phyloP scores from a whole-genome alignment of 164 flowering plant species.

The Amborella trichopoda region DNA sequence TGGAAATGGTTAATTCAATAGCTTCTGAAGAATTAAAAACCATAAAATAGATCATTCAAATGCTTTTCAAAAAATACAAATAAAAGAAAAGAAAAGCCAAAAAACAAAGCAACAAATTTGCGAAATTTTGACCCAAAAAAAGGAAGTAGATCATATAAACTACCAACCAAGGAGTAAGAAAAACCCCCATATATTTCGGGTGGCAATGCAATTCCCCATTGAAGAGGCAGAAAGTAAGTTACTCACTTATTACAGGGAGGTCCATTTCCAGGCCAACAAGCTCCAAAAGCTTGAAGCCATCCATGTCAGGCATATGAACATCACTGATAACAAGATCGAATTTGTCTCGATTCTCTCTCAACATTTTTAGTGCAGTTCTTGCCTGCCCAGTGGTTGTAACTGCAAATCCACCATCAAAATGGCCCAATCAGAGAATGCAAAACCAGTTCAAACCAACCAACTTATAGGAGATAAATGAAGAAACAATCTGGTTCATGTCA shows the following conservation, averaged over 20 bases:
- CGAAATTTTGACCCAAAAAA: too few relatives aligned
- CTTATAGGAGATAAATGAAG: too few relatives aligned
- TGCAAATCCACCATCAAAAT: conserved; percentile 17
- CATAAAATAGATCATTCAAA: too few relatives aligned
- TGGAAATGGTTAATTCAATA: too few relatives aligned
- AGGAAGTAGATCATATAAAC: too few relatives aligned
- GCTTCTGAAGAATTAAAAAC: too few relatives aligned
- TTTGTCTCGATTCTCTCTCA: conserved; percentile 54
- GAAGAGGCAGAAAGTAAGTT: background rate
- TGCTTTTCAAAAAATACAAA: too few relatives aligned
- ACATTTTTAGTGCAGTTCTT: conserved; percentile 43
- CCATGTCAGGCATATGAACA: conserved; percentile 95
- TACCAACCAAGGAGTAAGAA: background rate
- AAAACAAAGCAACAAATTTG: too few relatives aligned
- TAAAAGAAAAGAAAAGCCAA: too few relatives aligned
- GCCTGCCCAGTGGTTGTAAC: conserved; percentile 67
- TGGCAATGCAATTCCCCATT: too few relatives aligned
- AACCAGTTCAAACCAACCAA: too few relatives aligned
- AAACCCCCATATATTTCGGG: background rate
- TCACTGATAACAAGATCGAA: conserved; percentile 81
- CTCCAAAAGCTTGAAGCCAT: conserved; percentile 88
- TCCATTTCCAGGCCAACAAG: conserved; percentile 93
- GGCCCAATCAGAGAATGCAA: background rate
- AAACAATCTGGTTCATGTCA: too few relatives aligned
- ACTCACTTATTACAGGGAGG: conserved; percentile 89